Evolutionary conservation across 106 monocot species (phyloP), one percentile per base, ranked within the genome.

Genomic region (Agapanthus africanus): DNA sequence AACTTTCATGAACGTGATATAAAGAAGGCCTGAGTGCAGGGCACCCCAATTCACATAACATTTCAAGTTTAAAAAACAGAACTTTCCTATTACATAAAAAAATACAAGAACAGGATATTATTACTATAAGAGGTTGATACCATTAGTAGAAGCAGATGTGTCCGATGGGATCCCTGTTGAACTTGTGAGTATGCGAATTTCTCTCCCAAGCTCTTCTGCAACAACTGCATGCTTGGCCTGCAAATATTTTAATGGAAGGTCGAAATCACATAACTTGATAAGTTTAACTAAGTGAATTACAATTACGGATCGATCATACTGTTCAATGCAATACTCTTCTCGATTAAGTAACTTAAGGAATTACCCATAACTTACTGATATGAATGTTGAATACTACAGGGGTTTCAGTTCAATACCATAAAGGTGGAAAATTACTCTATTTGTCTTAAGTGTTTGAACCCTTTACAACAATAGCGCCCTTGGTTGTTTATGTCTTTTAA

Each of bases 111-210:
- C 15, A 40, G 14, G 26, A 21, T 65, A n/a, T n/a, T n/a, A n/a
- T n/a, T n/a, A 23, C 11, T 25, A 23, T 65, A 65, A 65, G 19
- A 38, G n/a, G n/a, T 23, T 28, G 15, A 66, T 66, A 66, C 66
- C 66, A 66, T 41, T 66, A 28, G 40, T 66, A 6, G 66, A 66
- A 41, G 66, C 21, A 66, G 66, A 41, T 7, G 66, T n/a, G 7
- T 40, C 66, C 16, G 41, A 42, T n/a, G 66, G 14, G 41, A 42
- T 51, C 21, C 50, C 37, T 22, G 73, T n/a, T 54, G 65, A 27
- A 33, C 52, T 73, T 38, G 15, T 38, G 18, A 73, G 65, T 40
- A 73, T 51, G 15, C 73, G 73, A 10, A 73, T 65, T 73, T 73
- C 65, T 50, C 35, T 44, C 35, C 73, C 73, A 63, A 73, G 73